Base-by-base conservation (phyloP, 176 grass and related monocot genomes). In the Musa acuminata region DNA sequence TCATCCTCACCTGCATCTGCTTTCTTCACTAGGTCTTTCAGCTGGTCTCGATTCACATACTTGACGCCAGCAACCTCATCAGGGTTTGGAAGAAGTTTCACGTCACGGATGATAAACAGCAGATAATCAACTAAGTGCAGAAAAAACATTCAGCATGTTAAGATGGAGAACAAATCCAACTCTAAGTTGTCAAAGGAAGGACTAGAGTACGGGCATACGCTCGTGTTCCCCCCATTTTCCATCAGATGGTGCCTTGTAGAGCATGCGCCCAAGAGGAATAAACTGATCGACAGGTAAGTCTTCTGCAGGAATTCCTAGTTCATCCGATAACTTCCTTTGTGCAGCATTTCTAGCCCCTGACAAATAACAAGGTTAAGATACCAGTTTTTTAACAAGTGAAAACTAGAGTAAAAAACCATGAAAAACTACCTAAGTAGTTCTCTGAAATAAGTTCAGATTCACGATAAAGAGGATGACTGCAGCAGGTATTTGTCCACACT, bases 221-320 rank as follows among this genome's bases (percentile, higher is more conserved):
- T 98, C 95, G 13, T 98, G 95, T 54, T 94, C 95, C 8, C 95
- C 95, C 95, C 90, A 98, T 85, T 89, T 98, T 21, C 88, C 95
- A 79, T 98, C 90, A 55, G 88, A 98, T 43, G 90, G 84, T 1
- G 95, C 95, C 88, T 98, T 98, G 80, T 98, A 93, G 75, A 91
- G 90, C 84, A 98, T 98, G 69, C 95, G 82, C 0, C 95, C 90
- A 0, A 98, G 88, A 85, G 90, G 88, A 54, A 83, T 85, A 68
- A 98, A 94, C 62, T 98, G 83, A 69, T 91, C 90, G 14, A 94
- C 83, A 23, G 95, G 95, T 16, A 91, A 77, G 12, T 98, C 95
- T 78, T 91, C 86, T 74, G 86, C 80, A 11, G 84, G 82, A 72
- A 98, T 98, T 63, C 95, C 90, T 70, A 94, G 78, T 64, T 98